Percentiles rank a stretch among this genome's conserved stretches.
These are phyloP conservation scores for Neoboletus magnificus DNA, from an alignment of 768 basidiomycete species.

Conservation along the genomic window DNA sequence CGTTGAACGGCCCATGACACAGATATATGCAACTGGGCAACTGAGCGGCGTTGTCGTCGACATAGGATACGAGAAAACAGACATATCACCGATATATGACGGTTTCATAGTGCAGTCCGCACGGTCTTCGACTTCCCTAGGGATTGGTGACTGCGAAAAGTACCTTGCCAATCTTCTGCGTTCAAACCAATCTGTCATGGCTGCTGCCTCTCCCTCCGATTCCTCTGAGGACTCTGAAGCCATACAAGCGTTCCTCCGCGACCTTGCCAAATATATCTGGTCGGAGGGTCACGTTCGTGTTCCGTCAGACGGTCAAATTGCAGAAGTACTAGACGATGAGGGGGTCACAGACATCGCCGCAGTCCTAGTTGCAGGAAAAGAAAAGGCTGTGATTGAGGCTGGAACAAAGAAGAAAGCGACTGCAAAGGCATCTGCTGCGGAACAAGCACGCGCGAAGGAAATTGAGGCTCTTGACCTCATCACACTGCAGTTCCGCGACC, in stretches of 20 bases:
- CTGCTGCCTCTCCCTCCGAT: conserved; percentile 53
- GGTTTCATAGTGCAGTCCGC: conserved; percentile 57
- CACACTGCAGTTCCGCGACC: conserved; percentile 67
- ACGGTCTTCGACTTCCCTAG: conserved; percentile 56
- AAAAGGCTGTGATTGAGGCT: conserved; percentile 83
- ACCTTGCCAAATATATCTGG: conserved; percentile 64
- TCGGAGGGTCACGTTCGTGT: conserved; percentile 66
- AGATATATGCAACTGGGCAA: conserved; percentile 73
- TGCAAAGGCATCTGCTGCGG: conserved; percentile 71
- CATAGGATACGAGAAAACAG: conserved; percentile 71
- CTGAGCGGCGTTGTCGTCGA: conserved; percentile 79
- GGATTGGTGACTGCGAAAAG: conserved; percentile 66
- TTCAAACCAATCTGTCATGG: conserved; percentile 62
- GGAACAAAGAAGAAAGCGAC: conserved; percentile 76
- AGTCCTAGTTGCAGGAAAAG: conserved; percentile 85
- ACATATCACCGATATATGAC: conserved; percentile 76
- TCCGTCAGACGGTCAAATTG: conserved; percentile 71
- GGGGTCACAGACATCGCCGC: conserved; percentile 90
- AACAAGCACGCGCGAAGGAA: conserved; percentile 76
- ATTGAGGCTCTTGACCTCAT: conserved; percentile 84
- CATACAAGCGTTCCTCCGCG: conserved; percentile 51
- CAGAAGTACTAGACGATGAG: conserved; percentile 64
- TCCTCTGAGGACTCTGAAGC: conserved; percentile 44
- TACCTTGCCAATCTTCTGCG: conserved; percentile 74
- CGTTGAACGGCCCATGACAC: conserved; percentile 79